Evolutionary conservation across 768 basidiomycete genomes (phyloP).

Genomic region (Mycena galopus): DNA sequence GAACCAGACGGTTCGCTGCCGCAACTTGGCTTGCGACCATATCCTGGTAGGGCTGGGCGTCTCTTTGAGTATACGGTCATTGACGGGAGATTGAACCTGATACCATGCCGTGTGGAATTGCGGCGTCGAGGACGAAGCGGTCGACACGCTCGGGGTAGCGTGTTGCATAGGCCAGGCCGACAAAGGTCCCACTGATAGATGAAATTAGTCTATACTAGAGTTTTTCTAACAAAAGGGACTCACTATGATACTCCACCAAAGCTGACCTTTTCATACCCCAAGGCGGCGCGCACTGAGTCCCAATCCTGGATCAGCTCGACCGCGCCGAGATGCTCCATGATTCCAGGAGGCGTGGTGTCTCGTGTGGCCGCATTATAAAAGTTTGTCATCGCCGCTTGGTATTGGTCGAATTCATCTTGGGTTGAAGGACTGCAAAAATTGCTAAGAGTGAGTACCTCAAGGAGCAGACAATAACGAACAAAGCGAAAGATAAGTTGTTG

Average conservation of each 20-base stretch:
- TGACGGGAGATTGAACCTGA: neutral
- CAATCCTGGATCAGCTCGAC: conserved; percentile 30
- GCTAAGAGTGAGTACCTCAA: neutral
- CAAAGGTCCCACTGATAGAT: conserved; percentile 13
- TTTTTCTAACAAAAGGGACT: no score
- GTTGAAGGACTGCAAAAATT: neutral
- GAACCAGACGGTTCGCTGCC: conserved; percentile 33
- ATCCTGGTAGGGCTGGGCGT: conserved; percentile 20
- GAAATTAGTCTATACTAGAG: neutral
- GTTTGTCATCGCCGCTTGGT: conserved; percentile 26
- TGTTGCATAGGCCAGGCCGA: conserved; percentile 24
- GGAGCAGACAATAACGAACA: conserved; percentile 3
- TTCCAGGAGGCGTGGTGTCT: conserved; percentile 26
- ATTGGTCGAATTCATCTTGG: conserved; percentile 29
- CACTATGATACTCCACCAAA: conserved; percentile 33
- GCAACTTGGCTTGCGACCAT: conserved; percentile 27
- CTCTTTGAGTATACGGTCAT: neutral
- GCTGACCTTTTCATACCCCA: conserved; percentile 33
- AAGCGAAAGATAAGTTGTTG: conserved; percentile 24
- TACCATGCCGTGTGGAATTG: neutral
- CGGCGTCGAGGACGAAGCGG: conserved; percentile 33
- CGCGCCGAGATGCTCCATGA: conserved; percentile 24
- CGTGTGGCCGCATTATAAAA: neutral
- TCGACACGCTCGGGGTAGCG: conserved; percentile 30
- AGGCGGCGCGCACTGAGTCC: conserved; percentile 28